phyloP scores from a whole-genome alignment of 441 rosid genomes.

The Lepidium campestre region DNA sequence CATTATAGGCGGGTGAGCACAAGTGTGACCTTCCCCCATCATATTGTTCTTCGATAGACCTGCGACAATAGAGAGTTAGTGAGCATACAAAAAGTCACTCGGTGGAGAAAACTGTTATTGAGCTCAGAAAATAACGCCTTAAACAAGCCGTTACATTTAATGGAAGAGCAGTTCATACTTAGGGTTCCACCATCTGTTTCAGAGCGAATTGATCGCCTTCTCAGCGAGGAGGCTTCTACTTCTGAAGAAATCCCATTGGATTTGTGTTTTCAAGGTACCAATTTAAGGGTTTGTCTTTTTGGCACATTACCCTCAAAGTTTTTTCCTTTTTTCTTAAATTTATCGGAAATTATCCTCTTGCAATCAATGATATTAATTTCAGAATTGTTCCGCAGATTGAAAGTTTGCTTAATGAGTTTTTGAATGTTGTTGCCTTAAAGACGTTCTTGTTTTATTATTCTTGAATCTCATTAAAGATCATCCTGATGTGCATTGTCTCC shows the following conservation, averaged over 20 bases:
- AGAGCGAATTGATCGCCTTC: slow-evolving; percentile 62
- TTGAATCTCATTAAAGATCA: neutral
- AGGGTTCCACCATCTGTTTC: slow-evolving; percentile 92
- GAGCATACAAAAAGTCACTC: neutral
- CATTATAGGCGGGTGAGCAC: slow-evolving; percentile 46
- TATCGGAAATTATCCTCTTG: neutral
- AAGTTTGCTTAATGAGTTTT: neutral
- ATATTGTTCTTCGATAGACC: slow-evolving; percentile 57
- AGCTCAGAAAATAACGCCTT: no score
- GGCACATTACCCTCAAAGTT: neutral
- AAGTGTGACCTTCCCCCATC: slow-evolving; percentile 59
- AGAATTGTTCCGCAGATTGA: neutral
- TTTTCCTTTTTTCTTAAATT: neutral
- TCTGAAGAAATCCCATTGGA: slow-evolving; percentile 71
- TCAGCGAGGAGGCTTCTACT: slow-evolving; percentile 59
- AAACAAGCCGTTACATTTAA: slow-evolving; percentile 6
- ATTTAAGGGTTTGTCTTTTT: neutral
- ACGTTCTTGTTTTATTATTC: neutral
- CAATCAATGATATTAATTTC: neutral
- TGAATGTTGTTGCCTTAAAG: neutral
- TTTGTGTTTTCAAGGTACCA: slow-evolving; percentile 67
- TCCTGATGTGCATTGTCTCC: neutral
- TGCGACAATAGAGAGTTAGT: slow-evolving; percentile 21
- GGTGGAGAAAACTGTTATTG: neutral
- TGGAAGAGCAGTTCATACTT: slow-evolving; percentile 93